These are phyloP conservation scores for Botrytis tulipae DNA, from an alignment of 2,329 filamentous ascomycete genomes.

Conservation along the genomic window DNA sequence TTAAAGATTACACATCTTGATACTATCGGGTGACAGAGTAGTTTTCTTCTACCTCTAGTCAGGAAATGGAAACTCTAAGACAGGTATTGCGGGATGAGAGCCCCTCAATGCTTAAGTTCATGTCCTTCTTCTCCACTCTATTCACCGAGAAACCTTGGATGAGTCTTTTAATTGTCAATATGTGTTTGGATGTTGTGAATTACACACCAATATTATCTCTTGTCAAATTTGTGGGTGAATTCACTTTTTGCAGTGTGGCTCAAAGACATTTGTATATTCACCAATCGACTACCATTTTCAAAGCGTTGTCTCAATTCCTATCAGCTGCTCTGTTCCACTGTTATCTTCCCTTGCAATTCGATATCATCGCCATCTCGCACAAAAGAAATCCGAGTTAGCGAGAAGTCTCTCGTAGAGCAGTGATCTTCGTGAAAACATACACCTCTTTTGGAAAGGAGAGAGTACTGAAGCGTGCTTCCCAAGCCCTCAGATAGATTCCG, in stretches of 20 bases:
- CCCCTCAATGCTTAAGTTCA: background rate
- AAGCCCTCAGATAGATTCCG: background rate
- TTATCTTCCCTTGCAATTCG: background rate
- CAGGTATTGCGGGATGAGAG: background rate
- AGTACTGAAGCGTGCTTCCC: no score
- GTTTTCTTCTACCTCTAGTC: background rate
- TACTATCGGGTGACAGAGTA: background rate
- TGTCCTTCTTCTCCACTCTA: background rate
- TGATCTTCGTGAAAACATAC: background rate
- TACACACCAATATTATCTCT: background rate
- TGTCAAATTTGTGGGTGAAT: background rate
- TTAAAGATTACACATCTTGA: background rate
- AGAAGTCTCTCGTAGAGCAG: background rate
- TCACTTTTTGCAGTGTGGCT: background rate
- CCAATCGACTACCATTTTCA: background rate
- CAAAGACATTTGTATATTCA: background rate
- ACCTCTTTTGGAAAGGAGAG: no score
- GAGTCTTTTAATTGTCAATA: background rate
- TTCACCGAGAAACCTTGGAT: background rate
- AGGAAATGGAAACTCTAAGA: background rate
- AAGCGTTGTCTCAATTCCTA: background rate
- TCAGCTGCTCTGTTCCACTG: background rate
- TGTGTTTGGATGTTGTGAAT: background rate
- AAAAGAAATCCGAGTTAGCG: background rate
- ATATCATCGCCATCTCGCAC: background rate